Evolutionary conservation across 2,329 filamentous ascomycete species (phyloP), one percentile per base, ranked within the genome.

Genomic region (Colletotrichum lupini): DNA sequence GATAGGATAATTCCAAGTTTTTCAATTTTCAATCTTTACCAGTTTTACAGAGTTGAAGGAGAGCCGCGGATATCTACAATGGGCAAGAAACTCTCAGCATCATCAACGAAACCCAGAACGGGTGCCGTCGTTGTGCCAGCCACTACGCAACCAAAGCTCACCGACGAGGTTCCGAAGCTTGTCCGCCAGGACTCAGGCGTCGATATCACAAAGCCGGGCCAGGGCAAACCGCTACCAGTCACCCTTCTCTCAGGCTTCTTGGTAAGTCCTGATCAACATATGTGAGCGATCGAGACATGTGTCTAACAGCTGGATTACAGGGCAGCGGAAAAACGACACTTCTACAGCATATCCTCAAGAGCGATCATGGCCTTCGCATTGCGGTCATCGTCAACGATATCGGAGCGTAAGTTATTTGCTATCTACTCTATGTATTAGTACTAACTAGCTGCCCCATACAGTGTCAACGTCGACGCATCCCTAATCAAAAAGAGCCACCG

Each of bases 301-400:
- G 28, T 30, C 68, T 67, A 3, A 71, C 14, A 37, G 8, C 14
- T 52, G 26, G 3, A 11, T 1, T 2, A 1, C 70, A 91, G 90
- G 92, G 92, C 12, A 89, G 91, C 58, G 92, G 92, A 1, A 94
- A 94, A 79, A 94, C 92, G 0, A 94, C 92, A 0, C 85, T 94
- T 0, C 85, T 94, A 0, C 89, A 93, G 73, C 89, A 93, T 73
- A 92, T 94, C 63, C 87, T 94, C 5, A 88, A 88, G 46, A 91
- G 89, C 1, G 86, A 92, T 4, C 92, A 94, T 80, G 91, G 92
- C 1, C 84, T 94, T 9, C 87, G 88, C 1, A 93, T 94, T 70
- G 92, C 92, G 0, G 89, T 94, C 16, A 92, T 94, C 26, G 92
- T 94, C 49, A 94, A 94, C 76, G 92, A 94, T 73, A 93, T 94